Base-by-base conservation (phyloP, 495 filamentous ascomycete genomes). In the Cryomyces minteri region DNA sequence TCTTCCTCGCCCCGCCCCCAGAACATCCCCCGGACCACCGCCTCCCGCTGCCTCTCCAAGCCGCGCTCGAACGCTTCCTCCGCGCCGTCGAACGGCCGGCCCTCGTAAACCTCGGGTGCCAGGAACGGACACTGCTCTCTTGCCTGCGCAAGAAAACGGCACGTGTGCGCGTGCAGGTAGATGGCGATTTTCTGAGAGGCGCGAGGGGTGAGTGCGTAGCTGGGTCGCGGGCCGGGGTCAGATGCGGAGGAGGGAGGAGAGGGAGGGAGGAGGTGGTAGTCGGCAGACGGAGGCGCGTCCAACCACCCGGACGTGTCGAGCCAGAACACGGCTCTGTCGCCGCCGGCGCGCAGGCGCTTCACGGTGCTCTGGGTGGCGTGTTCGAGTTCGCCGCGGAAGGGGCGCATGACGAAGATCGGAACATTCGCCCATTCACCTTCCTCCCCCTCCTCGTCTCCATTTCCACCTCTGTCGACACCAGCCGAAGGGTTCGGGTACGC, bases 291-390 rank as follows among this genome's bases (percentile, higher is more conserved):
- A 11, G 11, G n/a, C 2, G 48, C 52, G 41, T 56, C 43, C 10
- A 60, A 40, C 63, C 64, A 64, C 14, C 62, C 62, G n/a, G 64
- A 64, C 4, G 63, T 67, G 43, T 67, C 64, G 32, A 67, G 54
- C 63, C 64, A 67, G 49, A 62, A 63, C 6, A 65, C 55, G 11
- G 51, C 32, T 30, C 46, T 55, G 39, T 64, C 63, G 5, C 62
- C 62, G 5, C 62, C 51, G 31, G 46, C 45, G 39, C 60, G 48
- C 29, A 66, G 45, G 36, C 54, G 53, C 41, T 54, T 48, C n/a
- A 64, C 61, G 12, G 57, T 55, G 28, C 54, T 49, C 42, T 62
- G 58, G 7, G 59, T 61, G 25, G 58, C 55, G 32, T 62, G 62
- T 46, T 64, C 62, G 18, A 66, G 52, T 30, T 64, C 50, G n/a